Base-by-base conservation (phyloP, 306 rosid genomes). In the Cucurbita argyrosperma region DNA sequence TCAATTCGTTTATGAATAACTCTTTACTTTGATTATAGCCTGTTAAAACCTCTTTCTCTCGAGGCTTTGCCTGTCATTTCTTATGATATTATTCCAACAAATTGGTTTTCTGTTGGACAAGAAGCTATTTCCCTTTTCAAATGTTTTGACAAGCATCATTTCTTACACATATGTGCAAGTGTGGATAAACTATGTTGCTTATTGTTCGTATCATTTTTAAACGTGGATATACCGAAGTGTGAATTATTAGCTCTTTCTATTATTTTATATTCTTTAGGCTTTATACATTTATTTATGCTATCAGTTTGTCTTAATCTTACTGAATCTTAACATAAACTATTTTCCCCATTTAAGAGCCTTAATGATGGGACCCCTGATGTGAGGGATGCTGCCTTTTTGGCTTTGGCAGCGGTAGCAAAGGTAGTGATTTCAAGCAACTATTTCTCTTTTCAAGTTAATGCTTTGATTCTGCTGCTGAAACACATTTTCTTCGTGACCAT, bases 371-470 rank as follows among this genome's bases (percentile, higher is more conserved):
- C 97, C 67, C 99, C 97, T 14, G 99, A 95, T 0, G 99, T 95
- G 80, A 89, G 99, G 86, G 99, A 95, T 81, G 97, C 99, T 30
- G 90, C 99, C 65, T 95, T 95, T 89, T 91, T 92, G 62, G 95
- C 85, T 74, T 79, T 95, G 82, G 88, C 97, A 10, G 97, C 91
- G 74, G 80, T 89, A 81, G 99, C 97, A n/a, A 95, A 95, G 97
- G 99, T 91, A 81, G 50, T 62, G 54, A 14, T 79, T 74, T 54
- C 18, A 50, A 42, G 74, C 8, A 21, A 40, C 54, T 38, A 46
- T 65, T 38, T 62, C 7, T 75, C 9, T 70, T n/a, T 71, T 7
- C 5, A 4, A 43, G 5, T 6, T 76, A 73, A 58, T 78, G 35
- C 40, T 40, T 54, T 60, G 66, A 51, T 35, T 77, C 65, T 53